Evolutionary conservation across 2,329 filamentous ascomycete genomes (phyloP), one percentile per base, ranked within the genome.

Genomic region (Claviceps quebecensis): DNA sequence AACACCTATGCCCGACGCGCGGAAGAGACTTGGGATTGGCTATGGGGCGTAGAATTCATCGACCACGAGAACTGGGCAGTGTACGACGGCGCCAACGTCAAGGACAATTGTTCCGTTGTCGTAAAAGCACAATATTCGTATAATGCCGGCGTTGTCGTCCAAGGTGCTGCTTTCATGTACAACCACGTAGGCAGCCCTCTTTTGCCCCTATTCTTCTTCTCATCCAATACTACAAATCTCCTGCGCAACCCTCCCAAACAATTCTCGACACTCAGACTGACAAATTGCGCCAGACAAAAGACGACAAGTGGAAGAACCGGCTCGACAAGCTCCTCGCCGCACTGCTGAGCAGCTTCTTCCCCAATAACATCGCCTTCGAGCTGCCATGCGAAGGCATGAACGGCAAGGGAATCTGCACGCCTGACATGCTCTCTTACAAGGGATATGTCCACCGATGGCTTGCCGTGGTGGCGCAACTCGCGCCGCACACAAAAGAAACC

Each of bases 81-180:
- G 17, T 84, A 78, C 56, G 82, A 87, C 57, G 83, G 83, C 8
- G 76, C 71, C 1, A 71, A 80, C 57, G 70, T 77, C 45, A 67
- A 68, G 23, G 66, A 73, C 36, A 76, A 83, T 60, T 86, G 83
- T 64, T 76, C 71, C 16, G 69, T 74, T 50, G 69, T 83, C 57
- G 78, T 81, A 65, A 72, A 75, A 56, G 69, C 76, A 2, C 80
- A 83, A 57, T 86, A 81, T 68, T 80, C 80, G 0, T 85, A 86
- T 64, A 83, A 81, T 54, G 76, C 78, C 11, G 83, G 76, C 2
- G 70, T 81, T 34, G 70, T 82, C 39, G 60, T 83, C 7, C 74
- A 81, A 51, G 84, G 84, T 1, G 73, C 75, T 0, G 82, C 82
- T 0, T 80, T 78, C 55, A 78, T 87, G 76, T 87, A 83, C 63